Evolutionary conservation across 208 protist species (phyloP).

Genomic region (Histomonas meleagridis): DNA sequence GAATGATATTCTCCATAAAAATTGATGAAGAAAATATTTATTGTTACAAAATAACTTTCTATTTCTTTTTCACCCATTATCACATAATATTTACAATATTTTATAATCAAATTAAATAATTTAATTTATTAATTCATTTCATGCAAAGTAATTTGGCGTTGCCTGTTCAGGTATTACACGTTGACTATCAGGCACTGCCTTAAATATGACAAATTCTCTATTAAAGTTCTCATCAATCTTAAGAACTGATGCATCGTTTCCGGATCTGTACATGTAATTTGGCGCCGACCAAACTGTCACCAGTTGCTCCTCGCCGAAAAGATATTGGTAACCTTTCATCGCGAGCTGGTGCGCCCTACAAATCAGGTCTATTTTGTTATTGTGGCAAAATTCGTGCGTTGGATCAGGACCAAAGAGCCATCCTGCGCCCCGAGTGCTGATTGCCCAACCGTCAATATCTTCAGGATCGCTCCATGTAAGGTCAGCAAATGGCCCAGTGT

Average conservation of each 20-base stretch:
- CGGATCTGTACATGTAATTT: constrained; percentile 59
- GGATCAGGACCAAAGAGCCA: constrained; percentile 88
- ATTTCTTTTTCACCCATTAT: too few species aligned
- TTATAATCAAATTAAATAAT: too few species aligned
- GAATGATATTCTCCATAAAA: too few species aligned
- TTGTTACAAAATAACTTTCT: too few species aligned
- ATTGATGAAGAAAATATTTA: too few species aligned
- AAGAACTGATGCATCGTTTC: constrained; percentile 53
- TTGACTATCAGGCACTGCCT: constrained; percentile 52
- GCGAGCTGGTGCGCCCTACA: constrained; percentile 56
- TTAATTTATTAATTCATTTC: not conserved
- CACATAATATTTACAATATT: too few species aligned
- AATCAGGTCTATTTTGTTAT: constrained; percentile 69
- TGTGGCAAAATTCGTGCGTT: constrained; percentile 71
- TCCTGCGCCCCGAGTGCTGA: constrained; percentile 88
- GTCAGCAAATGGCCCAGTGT: constrained; percentile 69
- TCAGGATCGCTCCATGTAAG: constrained; percentile 90
- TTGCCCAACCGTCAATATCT: constrained; percentile 81
- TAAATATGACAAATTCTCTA: constrained; percentile 72
- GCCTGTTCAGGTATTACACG: not conserved
- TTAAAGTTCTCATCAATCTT: constrained; percentile 83
- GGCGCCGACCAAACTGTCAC: constrained; percentile 60
- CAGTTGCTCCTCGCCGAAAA: constrained; percentile 54
- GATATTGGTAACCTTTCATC: constrained; percentile 59
- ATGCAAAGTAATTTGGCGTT: not conserved